Evolutionary conservation across 805 yeast genomes (phyloP).

Genomic region (Barnettozyma sp.): DNA sequence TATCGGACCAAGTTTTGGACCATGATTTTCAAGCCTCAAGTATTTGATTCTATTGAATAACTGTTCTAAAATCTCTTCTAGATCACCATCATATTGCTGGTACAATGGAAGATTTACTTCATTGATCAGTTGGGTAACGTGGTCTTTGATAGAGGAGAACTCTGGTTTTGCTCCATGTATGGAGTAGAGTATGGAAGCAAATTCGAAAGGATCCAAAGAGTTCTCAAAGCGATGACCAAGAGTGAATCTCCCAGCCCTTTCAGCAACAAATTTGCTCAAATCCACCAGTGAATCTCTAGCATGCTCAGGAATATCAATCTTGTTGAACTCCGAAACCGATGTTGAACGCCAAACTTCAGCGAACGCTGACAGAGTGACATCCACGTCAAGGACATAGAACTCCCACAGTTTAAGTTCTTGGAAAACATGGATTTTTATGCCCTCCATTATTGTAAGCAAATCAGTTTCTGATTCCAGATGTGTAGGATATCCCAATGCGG

Average conservation of each 20-base stretch:
- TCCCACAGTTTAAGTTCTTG: conserved; percentile 76
- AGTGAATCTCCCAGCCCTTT: conserved; percentile 31
- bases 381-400: conserved; percentile 66
- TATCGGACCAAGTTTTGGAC: conserved; percentile 72
- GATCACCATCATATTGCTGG: conserved; percentile 67
- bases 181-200: conserved; percentile 46
- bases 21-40: conserved; percentile 69
- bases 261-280: conserved; percentile 43
- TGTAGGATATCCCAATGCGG: conserved; percentile 55
- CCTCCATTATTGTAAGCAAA: conserved; percentile 54
- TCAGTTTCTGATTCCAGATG: conserved; percentile 45
- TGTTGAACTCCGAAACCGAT: conserved; percentile 13
- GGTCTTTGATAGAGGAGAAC: conserved; percentile 26
- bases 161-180: conserved; percentile 23
- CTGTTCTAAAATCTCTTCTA: conserved; percentile 57
- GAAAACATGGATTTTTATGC: conserved; percentile 61
- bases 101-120: conserved; percentile 73
- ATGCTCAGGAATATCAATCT: conserved; percentile 40
- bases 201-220: conserved; percentile 39
- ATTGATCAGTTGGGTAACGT: conserved; percentile 54
- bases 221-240: conserved; percentile 48
- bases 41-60: conserved; percentile 70
- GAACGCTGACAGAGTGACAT: conserved; percentile 33
- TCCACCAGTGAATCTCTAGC: conserved; percentile 32
- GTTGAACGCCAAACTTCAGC: conserved; percentile 30